Evolutionary conservation across 345 rosid genomes (phyloP), one percentile per base, ranked within the genome.

Genomic region (Sisymbrium irio): DNA sequence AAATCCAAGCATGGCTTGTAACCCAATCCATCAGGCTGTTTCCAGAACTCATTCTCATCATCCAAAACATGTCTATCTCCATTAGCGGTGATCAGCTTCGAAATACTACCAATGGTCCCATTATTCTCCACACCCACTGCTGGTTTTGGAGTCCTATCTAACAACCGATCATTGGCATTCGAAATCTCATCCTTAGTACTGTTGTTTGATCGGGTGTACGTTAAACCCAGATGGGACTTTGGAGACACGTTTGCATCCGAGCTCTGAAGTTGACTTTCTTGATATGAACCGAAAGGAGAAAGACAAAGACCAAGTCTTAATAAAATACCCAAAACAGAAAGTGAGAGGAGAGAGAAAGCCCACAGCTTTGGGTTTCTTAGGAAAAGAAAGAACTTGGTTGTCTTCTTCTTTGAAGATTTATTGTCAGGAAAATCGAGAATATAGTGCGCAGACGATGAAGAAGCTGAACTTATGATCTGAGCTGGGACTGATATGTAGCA

Each of bases 1-100:
- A 92, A 86, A 4, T 47, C 67, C 81, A 96, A 75, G 47, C 97
- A 92, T 9, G 99, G 96, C 71, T 76, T 82, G 74, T 87, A 96
- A 5, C 98, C 95, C 83, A 90, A 65, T 10, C 98, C 96, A 60
- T 90, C 88, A n/a, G 99, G 99, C 72, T 96, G 98, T 79, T 83
- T 85, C 99, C 99, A 96, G 51, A 96, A 88, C 82, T 84, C 97
- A 33, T 73, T 71, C 27, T 66, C 80, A 39, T 33, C 71, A 1
- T 53, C 77, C 50, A 3, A 12, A 58, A 12, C 68, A 54, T 75
- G 20, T 13, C 53, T 68, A 36, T 11, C 25, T 36, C 39, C 72
- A 17, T 69, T 69, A 65, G 42, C 45, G 45, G 65, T 12, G 64
- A 58, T 13, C 44, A 49, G 19, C 56, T 75, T 62, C 20, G 67